A percentile compares a stretch with the other conserved stretches of the same genome.
These are phyloP conservation scores for Acacia concinna DNA, from an alignment of 331 rosid species.

Conservation along the genomic window DNA sequence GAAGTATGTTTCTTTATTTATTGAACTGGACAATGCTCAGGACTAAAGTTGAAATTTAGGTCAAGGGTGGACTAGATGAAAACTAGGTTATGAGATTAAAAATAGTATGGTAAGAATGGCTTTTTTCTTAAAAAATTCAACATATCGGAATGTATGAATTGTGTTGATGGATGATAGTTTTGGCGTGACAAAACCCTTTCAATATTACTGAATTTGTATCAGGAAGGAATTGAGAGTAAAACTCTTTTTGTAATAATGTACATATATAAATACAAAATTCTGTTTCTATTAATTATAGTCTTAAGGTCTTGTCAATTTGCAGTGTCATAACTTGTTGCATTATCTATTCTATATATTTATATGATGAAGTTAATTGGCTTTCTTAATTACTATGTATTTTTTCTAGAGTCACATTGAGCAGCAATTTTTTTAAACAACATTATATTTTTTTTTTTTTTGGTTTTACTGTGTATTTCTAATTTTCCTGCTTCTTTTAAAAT, in stretches of 20 bases:
- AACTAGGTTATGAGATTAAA: constrained; percentile 16
- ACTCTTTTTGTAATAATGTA: background rate
- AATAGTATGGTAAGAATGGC: constrained; percentile 3
- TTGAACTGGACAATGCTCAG: constrained; percentile 19
- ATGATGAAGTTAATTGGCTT: background rate
- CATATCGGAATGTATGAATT: background rate
- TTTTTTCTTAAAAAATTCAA: constrained; percentile 1
- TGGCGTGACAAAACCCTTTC: background rate
- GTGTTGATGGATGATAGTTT: constrained; percentile 7
- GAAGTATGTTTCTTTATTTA: constrained; percentile 55
- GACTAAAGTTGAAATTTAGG: constrained; percentile 16
- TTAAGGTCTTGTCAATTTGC: background rate
- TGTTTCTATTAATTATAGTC: background rate
- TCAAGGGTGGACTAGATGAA: constrained; percentile 20
- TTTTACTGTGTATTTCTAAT: background rate
- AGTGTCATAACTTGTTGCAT: background rate
- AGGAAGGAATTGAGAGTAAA: constrained; percentile 12
- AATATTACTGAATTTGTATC: background rate
- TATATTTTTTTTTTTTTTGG: no score
- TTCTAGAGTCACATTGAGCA: background rate
- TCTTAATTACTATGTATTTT: background rate
- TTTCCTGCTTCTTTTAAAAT: background rate
- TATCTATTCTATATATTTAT: background rate
- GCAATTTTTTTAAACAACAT: background rate
- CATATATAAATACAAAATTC: background rate